Percentiles rank a stretch among this genome's conserved stretches.
Conservation (phyloP, 345 rosid genomes). For the Eutrema heterophyllum region DNA sequence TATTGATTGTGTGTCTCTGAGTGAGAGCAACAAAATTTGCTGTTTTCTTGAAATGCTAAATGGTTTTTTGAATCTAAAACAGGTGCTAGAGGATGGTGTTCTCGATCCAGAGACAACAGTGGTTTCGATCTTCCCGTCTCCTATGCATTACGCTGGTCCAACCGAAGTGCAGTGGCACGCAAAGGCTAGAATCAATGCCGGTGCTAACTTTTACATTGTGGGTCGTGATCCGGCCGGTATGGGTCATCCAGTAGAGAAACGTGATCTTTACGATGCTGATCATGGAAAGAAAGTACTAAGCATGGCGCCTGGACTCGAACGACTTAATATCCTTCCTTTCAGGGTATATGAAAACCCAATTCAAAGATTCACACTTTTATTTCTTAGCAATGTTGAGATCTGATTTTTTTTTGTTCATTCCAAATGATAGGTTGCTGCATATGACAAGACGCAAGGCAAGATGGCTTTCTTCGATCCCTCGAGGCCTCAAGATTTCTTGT, state of each 20-base stretch:
- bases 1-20: background rate
- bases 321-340: constrained; percentile 94
- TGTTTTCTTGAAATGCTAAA: background rate
- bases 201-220: constrained; percentile 98
- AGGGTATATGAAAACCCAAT: constrained; percentile 47
- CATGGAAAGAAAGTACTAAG: constrained; percentile 96
- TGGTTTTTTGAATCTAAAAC: background rate
- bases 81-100: constrained; percentile 97
- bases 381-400: background rate
- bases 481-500: constrained; percentile 82
- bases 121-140: constrained; percentile 96
- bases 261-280: constrained; percentile 96
- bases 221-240: constrained; percentile 99
- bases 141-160: constrained; percentile 99
- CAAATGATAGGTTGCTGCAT: constrained; percentile 72
- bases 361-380: background rate
- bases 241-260: constrained; percentile 93
- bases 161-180: constrained; percentile 99
- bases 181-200: constrained; percentile 95
- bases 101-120: constrained; percentile 99
- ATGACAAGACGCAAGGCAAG: constrained; percentile 90
- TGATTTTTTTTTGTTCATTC: background rate
- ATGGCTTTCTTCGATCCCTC: constrained; percentile 98
- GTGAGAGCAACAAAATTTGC: background rate
- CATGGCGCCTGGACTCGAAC: constrained; percentile 96